Evolutionary conservation across 352 stramenopile species (phyloP), one percentile per base, ranked within the genome.

Genomic region (Saprolegnia parasitica): DNA sequence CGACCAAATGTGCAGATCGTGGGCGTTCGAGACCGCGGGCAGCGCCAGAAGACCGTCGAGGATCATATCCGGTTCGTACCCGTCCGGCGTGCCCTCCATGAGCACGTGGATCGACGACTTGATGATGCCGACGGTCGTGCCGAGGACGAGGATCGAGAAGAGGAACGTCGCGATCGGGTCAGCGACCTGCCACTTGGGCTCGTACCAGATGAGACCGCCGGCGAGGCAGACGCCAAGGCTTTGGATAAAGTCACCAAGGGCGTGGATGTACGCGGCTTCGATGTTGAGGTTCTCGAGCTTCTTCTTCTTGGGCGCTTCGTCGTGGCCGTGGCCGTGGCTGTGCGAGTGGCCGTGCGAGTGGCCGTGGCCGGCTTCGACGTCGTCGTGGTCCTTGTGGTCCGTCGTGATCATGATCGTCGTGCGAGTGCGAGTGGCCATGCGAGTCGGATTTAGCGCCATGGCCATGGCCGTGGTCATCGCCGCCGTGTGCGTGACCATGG

Each of bases 1-100:
- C 61, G 80, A 96, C 97, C 97, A 99, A 67, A 99, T 97, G 81
- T 99, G 97, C 67, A 99, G 78, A 77, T 99, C 95, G 79, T 99
- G 97, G 16, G 98, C 90, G 65, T 97, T 85, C 10, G 83, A 72
- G 5, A 99, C 95, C 1, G 90, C 87, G 21, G 78, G 61, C 62
- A 98, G 87, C 32, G 54, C 67, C 39, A 73, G 75, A 61, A 99
- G 81, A 0, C 78, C 85, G n/a, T 83, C 46, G 57, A 92, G 85
- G 23, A 98, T 89, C 67, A 95, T 78, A 16, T 90, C 76, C 47
- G 85, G 81, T 72, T 98, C 79, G 50, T 99, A 89, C 49, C 88
- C 81, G 1, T 94, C 82, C 0, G 97, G 97, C 9, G 96, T 97
- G 71, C 95, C 96, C 77, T 99, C 92, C 75, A 99, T 93, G 9